Evolutionary conservation across 805 yeast genomes (phyloP), one percentile per base, ranked within the genome.

Genomic region (Zygosaccharomyces siamensis): DNA sequence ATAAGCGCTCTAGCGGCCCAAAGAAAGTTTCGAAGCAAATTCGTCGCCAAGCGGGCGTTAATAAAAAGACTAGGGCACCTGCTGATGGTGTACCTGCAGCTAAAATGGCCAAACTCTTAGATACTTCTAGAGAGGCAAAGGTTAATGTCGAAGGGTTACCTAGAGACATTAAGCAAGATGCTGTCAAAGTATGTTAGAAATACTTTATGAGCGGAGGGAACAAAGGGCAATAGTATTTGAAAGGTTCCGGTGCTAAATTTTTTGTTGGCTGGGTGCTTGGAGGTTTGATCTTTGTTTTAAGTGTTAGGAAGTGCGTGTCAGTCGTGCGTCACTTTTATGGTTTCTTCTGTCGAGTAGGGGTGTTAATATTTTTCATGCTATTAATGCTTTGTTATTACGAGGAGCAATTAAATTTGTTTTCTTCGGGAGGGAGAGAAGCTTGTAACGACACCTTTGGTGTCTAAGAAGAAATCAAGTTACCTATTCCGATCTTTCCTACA

Each of bases 111-210:
- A 71, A 58, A 62, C 68, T 51, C 54, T 72, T 61, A 42, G 80
- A 78, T 61, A 68, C 71, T 24, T 68, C 79, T 39, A 76, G 77
- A 54, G 86, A 95, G 50, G 82, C 85, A 54, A 90, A 86, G 68
- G 95, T 89, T 49, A 82, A 86, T 63, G 93, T 89, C 49, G 82
- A 87, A 63, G 87, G 87, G 62, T 76, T 87, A 68, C 93, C 97
- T 70, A 80, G 77, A 67, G 96, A 89, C 73, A 84, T 89, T 69
- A 83, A 84, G 68, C 84, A 82, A 67, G 85, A 81, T 59, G 84
- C 89, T 66, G 82, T 88, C 65, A 86, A 81, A 84, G 93, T 86
- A 84, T 81, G 92, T 84, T 73, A 54, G 11, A 26, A 26, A 40
- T 57, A 45, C 42, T 39, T 39, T 39, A 24, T 23, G 42, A 24